Conservation (phyloP, 2,329 filamentous ascomycete species). For the Xylariaceae sp. region DNA sequence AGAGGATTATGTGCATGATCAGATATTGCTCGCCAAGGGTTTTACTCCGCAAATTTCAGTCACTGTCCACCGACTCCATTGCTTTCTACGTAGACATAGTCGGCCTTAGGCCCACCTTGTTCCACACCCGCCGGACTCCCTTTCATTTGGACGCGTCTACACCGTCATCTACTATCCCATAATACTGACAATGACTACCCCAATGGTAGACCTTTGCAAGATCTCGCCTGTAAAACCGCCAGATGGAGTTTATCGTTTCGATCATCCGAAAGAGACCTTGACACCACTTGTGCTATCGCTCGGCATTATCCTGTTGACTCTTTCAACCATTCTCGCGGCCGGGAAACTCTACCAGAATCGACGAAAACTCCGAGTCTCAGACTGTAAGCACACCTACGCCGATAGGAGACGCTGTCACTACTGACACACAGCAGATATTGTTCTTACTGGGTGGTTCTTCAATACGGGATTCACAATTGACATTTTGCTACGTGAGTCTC, state of each 20-base stretch:
- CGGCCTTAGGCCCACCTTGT: too few species aligned
- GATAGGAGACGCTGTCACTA: neutral
- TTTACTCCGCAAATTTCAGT: too few species aligned
- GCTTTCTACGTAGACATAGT: too few species aligned
- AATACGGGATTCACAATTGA: conserved; percentile 1
- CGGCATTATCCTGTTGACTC: neutral
- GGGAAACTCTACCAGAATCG: conserved; percentile 6
- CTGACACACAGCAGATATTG: neutral
- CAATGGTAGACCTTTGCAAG: neutral
- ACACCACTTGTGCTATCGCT: conserved; percentile 1
- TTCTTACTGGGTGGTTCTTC: neutral
- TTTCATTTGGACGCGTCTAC: too few species aligned
- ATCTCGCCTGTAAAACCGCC: neutral
- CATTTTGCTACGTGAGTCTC: conserved; percentile 1
- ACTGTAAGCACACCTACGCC: conserved; percentile 3
- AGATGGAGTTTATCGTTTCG: conserved; percentile 3
- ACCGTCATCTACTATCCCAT: too few species aligned
- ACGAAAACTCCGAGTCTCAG: neutral
- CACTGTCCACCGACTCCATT: too few species aligned
- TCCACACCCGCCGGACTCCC: too few species aligned
- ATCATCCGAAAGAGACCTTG: conserved; percentile 1
- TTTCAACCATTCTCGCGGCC: neutral
- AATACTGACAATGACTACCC: too few species aligned
- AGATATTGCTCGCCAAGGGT: too few species aligned
- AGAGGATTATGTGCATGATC: too few species aligned